Evolutionary conservation across 306 rosid genomes (phyloP).

Genomic region (Cicer yamashitae): DNA sequence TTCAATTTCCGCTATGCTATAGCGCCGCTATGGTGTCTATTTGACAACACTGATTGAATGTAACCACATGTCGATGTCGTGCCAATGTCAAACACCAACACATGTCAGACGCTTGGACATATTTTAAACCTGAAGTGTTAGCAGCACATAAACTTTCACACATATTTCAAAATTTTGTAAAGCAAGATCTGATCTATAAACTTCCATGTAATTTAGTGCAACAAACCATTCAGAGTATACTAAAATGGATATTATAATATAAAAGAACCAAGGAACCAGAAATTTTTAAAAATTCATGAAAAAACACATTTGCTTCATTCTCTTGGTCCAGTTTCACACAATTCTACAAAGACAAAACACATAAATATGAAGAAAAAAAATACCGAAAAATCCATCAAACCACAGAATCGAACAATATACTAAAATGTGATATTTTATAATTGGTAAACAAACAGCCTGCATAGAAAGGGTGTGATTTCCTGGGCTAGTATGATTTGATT

Average conservation of each 20-base stretch:
- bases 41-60: not conserved
- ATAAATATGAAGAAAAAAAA: not conserved
- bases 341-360: not conserved
- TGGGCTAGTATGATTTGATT: slow-evolving; percentile 56
- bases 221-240: too few species aligned
- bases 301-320: not conserved
- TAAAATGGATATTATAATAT: not conserved
- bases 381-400: not conserved
- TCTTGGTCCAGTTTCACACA: not conserved
- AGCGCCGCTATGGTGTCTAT: too few species aligned
- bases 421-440: not conserved
- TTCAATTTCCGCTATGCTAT: too few species aligned
- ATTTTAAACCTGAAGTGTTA: not conserved
- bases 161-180: not conserved
- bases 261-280: not conserved
- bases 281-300: not conserved
- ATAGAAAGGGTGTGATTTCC: slow-evolving; percentile 45
- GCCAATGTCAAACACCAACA: not conserved
- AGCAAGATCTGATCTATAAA: too few species aligned
- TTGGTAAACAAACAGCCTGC: not conserved
- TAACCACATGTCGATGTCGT: not conserved
- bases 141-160: not conserved
- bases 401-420: not conserved
- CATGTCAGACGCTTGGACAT: not conserved
- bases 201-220: too few species aligned